phyloP scores from a whole-genome alignment of 139 green algal genomes.

The Ettlia oleoabundans region DNA sequence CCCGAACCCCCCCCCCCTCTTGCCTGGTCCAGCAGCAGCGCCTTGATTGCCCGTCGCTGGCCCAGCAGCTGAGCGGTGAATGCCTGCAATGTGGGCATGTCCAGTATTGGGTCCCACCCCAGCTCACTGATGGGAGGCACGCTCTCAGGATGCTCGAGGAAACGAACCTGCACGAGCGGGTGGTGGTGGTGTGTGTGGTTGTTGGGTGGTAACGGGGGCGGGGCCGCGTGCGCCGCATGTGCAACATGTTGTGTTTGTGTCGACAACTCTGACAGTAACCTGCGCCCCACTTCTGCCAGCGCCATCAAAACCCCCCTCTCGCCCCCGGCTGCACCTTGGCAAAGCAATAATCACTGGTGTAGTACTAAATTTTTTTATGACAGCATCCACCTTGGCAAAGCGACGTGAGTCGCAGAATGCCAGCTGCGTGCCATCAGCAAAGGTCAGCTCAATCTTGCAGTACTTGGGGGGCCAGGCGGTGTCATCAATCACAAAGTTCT shows the following conservation, averaged over 20 bases:
- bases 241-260: background rate
- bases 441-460: slow-evolving; percentile 60
- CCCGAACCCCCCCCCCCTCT: background rate
- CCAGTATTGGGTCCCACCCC: slow-evolving; percentile 63
- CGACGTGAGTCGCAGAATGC: slow-evolving; percentile 79
- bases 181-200: background rate
- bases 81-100: slow-evolving; percentile 50
- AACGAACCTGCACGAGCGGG: slow-evolving; percentile 4
- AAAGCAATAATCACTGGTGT: too few species aligned
- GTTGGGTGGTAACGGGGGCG: background rate
- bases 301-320: too few species aligned
- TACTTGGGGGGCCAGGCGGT: slow-evolving; percentile 49
- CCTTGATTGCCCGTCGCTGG: slow-evolving; percentile 68
- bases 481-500: slow-evolving; percentile 31
- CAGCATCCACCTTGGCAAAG: slow-evolving; percentile 61
- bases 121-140: slow-evolving; percentile 66
- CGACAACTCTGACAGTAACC: background rate
- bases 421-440: slow-evolving; percentile 64
- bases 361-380: background rate
- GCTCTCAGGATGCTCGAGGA: slow-evolving; percentile 34
- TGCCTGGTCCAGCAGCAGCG: slow-evolving; percentile 83
- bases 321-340: background rate
- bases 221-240: background rate
- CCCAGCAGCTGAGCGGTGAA: slow-evolving; percentile 53
- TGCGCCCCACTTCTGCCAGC: background rate